Evolutionary conservation across 208 protist species (phyloP), one percentile per base, ranked within the genome.

Genomic region (Crithidia bombi): DNA sequence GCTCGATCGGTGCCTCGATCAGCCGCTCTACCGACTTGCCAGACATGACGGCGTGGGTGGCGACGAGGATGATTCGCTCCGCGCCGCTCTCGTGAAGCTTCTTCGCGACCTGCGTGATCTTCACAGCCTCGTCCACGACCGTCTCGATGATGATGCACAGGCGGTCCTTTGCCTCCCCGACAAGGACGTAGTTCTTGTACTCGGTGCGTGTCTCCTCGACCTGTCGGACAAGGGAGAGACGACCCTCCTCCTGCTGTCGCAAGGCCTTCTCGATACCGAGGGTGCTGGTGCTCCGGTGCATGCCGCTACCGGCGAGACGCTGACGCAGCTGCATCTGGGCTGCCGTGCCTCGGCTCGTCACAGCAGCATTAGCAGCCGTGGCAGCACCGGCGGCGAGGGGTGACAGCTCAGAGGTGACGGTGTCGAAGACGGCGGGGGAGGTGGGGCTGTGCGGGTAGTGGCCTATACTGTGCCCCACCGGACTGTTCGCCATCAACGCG

Each of bases 141-240:
- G 79, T 90, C 38, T 92, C 87, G 12, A 94, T 25, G 56, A 96
- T 92, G 41, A 96, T 88, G 70, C 91, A 96, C 21, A 91, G 69
- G 0, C 84, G 73, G 7, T 79, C 72, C 55, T 72, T 75, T 12
- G 93, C 91, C 36, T 94, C 87, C 12, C 91, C 91, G 15, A 96
- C 87, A 0, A 96, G 75, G 3, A 49, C 78, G 57, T 91, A 85
- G 30, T 81, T 82, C 44, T 85, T 75, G 38, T 81, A 69, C 19
- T 74, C 65, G 4, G 73, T 69, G 11, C 63, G 56, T 15, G 25
- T 39, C 19, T 78, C 65, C 46, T 85, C 75, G 32, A 72, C 41
- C 25, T 75, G 62, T 0, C 65, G 59, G 38, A 79, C 52, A 12
- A 79, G n/a, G 5, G 81, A 59, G 23, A 65, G 63, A 2, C 65